Percentiles rank a stretch among this genome's conserved stretches.
These are phyloP conservation scores for California macrophylla DNA, from an alignment of 441 rosid species.

Conservation along the genomic window DNA sequence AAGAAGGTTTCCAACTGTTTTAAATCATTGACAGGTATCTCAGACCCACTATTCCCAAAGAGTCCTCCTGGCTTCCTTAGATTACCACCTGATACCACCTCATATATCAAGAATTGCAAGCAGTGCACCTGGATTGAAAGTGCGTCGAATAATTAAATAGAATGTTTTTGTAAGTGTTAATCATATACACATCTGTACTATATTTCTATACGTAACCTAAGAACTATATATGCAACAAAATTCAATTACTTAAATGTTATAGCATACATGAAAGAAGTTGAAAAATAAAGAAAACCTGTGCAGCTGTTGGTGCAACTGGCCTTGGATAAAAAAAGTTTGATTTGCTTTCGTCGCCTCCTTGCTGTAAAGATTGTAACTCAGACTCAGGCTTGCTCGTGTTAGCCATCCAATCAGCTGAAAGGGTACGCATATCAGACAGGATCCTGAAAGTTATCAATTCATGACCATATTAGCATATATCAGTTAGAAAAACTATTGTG, in stretches of 20 bases:
- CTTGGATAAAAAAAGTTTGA: slow-evolving; percentile 85
- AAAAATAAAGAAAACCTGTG: slow-evolving; percentile 55
- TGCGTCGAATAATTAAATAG: slow-evolving; percentile 3
- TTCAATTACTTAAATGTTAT: not conserved
- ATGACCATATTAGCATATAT: slow-evolving; percentile 14
- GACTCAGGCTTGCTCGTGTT: slow-evolving; percentile 78
- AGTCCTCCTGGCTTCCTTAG: slow-evolving; percentile 97
- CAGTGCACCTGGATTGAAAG: slow-evolving; percentile 71
- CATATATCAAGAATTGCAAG: slow-evolving; percentile 93
- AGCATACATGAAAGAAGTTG: slow-evolving; percentile 10
- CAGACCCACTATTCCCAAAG: slow-evolving; percentile 96
- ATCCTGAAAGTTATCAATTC: slow-evolving; percentile 56
- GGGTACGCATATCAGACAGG: slow-evolving; percentile 99
- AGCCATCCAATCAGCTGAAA: slow-evolving; percentile 99
- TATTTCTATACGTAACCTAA: not conserved
- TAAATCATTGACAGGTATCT: slow-evolving; percentile 84
- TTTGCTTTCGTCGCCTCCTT: slow-evolving; percentile 75
- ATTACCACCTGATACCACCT: slow-evolving; percentile 99
- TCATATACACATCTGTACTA: not conserved
- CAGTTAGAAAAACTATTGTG: not conserved
- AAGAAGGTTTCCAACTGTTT: slow-evolving; percentile 94
- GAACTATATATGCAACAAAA: not conserved
- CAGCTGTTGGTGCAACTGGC: slow-evolving; percentile 94
- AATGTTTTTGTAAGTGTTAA: not conserved
- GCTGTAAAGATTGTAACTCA: slow-evolving; percentile 60